Evolutionary conservation across 495 filamentous ascomycete genomes (phyloP).

Genomic region (Penicillium riverlandense): DNA sequence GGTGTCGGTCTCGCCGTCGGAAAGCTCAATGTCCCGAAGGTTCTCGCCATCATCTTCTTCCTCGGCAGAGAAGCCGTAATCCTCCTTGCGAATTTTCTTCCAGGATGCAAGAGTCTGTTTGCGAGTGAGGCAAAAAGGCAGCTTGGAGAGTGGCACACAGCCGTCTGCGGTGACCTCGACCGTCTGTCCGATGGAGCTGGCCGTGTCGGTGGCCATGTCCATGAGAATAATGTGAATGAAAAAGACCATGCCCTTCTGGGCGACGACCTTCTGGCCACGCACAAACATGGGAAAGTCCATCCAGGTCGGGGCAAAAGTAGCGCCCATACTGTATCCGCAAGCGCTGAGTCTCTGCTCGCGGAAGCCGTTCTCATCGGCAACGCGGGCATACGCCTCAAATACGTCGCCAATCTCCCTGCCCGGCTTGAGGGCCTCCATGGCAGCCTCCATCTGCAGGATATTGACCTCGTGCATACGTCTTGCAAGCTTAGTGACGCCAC

Average conservation of each 20-base stretch:
- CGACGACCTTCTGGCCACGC: slow-evolving; percentile 12
- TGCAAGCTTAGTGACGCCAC: slow-evolving; percentile 15
- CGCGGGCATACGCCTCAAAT: slow-evolving; percentile 18
- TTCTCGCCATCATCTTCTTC: slow-evolving; percentile 16
- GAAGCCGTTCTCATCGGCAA: slow-evolving; percentile 20
- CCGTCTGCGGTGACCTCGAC: slow-evolving; percentile 16
- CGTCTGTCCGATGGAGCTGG: slow-evolving; percentile 17
- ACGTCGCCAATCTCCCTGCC: slow-evolving; percentile 14
- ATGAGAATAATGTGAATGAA: slow-evolving; percentile 22
- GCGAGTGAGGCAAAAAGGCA: slow-evolving; percentile 15
- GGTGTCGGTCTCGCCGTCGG: slow-evolving; percentile 13
- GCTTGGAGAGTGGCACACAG: slow-evolving; percentile 15
- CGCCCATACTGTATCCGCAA: slow-evolving; percentile 15
- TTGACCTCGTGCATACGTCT: slow-evolving; percentile 14
- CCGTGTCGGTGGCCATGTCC: slow-evolving; percentile 19
- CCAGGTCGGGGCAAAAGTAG: slow-evolving; percentile 17
- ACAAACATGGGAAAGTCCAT: slow-evolving; percentile 23
- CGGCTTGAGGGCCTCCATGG: slow-evolving; percentile 15
- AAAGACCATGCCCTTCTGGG: slow-evolving; percentile 15
- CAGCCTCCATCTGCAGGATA: slow-evolving; percentile 15
- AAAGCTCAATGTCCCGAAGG: slow-evolving; percentile 14
- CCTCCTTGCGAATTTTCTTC: slow-evolving; percentile 19
- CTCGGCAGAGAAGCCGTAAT: slow-evolving; percentile 13
- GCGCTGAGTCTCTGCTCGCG: slow-evolving; percentile 16
- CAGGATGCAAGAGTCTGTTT: slow-evolving; percentile 16